Base-by-base conservation (phyloP, 2,329 filamentous ascomycete species). In the Ampelomyces quisqualis region DNA sequence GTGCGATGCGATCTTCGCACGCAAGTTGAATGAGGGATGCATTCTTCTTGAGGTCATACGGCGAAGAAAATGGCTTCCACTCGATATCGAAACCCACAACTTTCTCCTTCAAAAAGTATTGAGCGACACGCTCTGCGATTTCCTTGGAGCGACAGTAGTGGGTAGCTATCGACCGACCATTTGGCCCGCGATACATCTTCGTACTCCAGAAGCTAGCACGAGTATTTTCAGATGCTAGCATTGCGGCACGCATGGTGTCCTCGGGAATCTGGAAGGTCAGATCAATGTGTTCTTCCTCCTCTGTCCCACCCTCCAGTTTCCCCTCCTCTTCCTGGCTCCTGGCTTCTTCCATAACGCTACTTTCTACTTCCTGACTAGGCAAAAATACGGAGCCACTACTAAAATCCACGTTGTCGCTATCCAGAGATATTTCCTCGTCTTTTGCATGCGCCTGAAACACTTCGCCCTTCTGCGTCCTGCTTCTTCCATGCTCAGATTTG, bases 41-140 rank as follows among this genome's bases (percentile, higher is more conserved):
- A 49, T 90, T 89, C 64, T 95, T 89, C 1, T 87, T 84, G 9
- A 88, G 89, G 7, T 88, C 57, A 2, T 28, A 28, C 13, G 46
- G 36, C 4, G 31, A 35, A 10, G 52, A 49, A 10, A 38, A 49
- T 15, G 57, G 55, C 50, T 85, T 85, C 90, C 90, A 96, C 70
- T 96, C 90, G 33, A 95, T 76, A 57, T 96, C 90, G 48, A 95
- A 89, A 0, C 90, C 90, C n/a, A 96, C 64, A 3, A 93, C 70
- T 34, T 80, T 76, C 57, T 91, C 81, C 13, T 77, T 55, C 31
- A 82, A 54, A 55, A 96, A 95, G 44, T 86, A 76, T 43, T 79
- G 69, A n/a, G 79, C 71, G 6, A 87, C 80, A 5, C 75, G 70
- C 63, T 95, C 88, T 31, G 85, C 83, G 3, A 80, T 81, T 24